Conservation (phyloP, 2,329 filamentous ascomycete genomes). For the Fusarium sp. region DNA sequence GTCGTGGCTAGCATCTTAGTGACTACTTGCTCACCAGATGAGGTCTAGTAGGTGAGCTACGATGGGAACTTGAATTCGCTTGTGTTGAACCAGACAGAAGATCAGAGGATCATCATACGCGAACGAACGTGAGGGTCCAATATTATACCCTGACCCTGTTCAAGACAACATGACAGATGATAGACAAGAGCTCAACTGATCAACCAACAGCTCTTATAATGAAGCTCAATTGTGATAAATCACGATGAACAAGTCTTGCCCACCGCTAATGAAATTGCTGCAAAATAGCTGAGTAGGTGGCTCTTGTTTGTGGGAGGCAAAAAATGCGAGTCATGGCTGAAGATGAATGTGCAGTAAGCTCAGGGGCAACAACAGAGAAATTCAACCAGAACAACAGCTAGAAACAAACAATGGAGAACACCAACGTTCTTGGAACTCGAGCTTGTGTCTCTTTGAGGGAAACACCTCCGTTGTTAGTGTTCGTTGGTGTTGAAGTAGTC, state of each 20-base stretch:
- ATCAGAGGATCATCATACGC: slow-evolving; percentile 7
- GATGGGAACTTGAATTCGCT: slow-evolving; percentile 1
- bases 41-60: neutral
- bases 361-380: slow-evolving; percentile 11
- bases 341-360: neutral
- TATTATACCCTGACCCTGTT: slow-evolving; percentile 10
- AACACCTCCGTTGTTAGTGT: slow-evolving; percentile 11
- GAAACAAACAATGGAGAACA: neutral
- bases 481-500: slow-evolving; percentile 11
- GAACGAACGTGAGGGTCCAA: slow-evolving; percentile 13
- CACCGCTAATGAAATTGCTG: slow-evolving; percentile 33
- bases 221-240: slow-evolving; percentile 7
- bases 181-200: neutral
- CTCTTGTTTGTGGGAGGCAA: neutral
- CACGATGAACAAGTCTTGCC: slow-evolving; percentile 12
- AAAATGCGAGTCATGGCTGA: slow-evolving; percentile 30
- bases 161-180: slow-evolving; percentile 12
- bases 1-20: slow-evolving; percentile 12
- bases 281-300: neutral
- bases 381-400: neutral
- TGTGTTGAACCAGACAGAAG: neutral
- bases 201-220: neutral
- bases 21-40: slow-evolving; percentile 13
- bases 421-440: slow-evolving; percentile 1
- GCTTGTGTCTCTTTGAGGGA: neutral